Conservation (phyloP, 2,329 filamentous ascomycete species). For the Hymenoscyphus scutula region DNA sequence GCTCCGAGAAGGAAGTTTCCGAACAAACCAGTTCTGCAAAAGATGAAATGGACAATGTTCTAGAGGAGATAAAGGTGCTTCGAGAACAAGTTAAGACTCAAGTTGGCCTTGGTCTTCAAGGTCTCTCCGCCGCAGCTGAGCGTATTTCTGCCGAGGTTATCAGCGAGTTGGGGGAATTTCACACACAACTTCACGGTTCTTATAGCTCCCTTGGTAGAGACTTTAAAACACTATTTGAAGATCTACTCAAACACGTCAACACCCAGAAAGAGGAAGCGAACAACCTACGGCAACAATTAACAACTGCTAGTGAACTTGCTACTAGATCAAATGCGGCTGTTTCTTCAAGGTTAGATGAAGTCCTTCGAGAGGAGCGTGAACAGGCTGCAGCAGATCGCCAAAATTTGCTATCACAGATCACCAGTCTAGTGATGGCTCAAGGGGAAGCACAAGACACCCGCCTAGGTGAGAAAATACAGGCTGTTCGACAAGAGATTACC, state of each 20-base stretch:
- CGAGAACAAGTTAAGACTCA: constrained; percentile 83
- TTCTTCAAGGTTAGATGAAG: constrained; percentile 63
- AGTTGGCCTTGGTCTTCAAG: constrained; percentile 79
- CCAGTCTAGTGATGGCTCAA: constrained; percentile 70
- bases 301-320: constrained; percentile 65
- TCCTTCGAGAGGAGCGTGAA: constrained; percentile 72
- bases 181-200: constrained; percentile 76
- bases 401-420: constrained; percentile 72
- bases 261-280: constrained; percentile 77
- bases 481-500: constrained; percentile 62
- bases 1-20: constrained; percentile 66
- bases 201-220: constrained; percentile 82
- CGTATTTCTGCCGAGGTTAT: constrained; percentile 88
- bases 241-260: constrained; percentile 70
- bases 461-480: constrained; percentile 60
- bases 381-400: constrained; percentile 72
- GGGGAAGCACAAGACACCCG: constrained; percentile 71
- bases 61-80: constrained; percentile 89
- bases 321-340: constrained; percentile 66
- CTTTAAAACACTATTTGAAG: constrained; percentile 82
- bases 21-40: constrained; percentile 67
- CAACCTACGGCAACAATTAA: constrained; percentile 67
- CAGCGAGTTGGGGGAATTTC: constrained; percentile 79
- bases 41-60: constrained; percentile 83
- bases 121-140: constrained; percentile 79